Evolutionary conservation across 257 asterid species (phyloP).

Genomic region (Avicennia marina): DNA sequence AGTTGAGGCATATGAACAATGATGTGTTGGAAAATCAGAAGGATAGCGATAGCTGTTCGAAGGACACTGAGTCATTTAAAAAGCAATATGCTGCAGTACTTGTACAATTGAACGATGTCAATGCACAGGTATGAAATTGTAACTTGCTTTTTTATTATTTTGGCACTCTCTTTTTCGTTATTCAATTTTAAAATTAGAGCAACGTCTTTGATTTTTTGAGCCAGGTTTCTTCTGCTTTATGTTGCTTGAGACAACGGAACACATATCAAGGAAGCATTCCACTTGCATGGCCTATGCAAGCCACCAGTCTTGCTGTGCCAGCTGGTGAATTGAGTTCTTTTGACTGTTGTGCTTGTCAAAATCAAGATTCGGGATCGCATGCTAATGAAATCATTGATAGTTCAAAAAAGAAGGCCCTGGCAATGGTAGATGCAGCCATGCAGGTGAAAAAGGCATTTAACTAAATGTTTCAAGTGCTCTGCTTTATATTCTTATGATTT

Average conservation of each 20-base stretch:
- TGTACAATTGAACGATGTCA: constrained; percentile 61
- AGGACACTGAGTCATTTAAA: constrained; percentile 69
- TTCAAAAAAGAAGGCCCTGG: constrained; percentile 66
- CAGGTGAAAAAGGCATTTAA: constrained; percentile 45
- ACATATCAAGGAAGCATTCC: constrained; percentile 52
- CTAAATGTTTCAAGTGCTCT: neutral
- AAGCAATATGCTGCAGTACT: constrained; percentile 86
- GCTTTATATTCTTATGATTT: neutral
- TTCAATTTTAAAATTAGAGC: no score
- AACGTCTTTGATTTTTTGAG: no score
- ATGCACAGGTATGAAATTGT: constrained; percentile 56
- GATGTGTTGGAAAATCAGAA: constrained; percentile 53
- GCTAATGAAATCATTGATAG: constrained; percentile 66
- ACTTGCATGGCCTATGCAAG: constrained; percentile 36
- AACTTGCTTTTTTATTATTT: constrained; percentile 10
- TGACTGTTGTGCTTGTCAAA: constrained; percentile 40
- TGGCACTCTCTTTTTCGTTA: no score
- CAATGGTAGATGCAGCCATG: constrained; percentile 82
- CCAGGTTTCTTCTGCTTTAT: constrained; percentile 70
- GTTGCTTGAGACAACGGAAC: constrained; percentile 68
- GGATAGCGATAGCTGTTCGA: constrained; percentile 42
- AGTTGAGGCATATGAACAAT: constrained; percentile 78
- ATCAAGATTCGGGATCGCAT: constrained; percentile 47
- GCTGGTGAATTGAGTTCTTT: constrained; percentile 25
- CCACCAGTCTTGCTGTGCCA: constrained; percentile 32